These are phyloP conservation scores for Karstenula rhodostoma DNA, from an alignment of 2,329 filamentous ascomycete genomes.

Conservation along the genomic window DNA sequence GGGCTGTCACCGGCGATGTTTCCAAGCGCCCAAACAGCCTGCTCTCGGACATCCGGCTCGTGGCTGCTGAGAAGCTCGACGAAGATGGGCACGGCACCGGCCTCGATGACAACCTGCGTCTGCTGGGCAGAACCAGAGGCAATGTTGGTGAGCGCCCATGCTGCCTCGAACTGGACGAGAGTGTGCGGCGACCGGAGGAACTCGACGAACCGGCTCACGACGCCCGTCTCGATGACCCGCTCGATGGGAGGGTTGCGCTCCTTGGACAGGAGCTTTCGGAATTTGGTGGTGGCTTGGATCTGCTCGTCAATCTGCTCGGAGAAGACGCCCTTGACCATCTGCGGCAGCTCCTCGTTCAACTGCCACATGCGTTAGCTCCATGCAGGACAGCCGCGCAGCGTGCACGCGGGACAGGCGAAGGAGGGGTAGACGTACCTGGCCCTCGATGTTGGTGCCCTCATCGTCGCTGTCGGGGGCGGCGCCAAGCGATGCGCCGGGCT, in stretches of 20 bases:
- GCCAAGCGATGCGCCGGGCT: constrained; percentile 81
- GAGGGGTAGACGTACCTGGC: constrained; percentile 74
- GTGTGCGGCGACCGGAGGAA: constrained; percentile 98
- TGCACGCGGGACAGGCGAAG: constrained; percentile 4
- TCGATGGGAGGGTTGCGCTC: constrained; percentile 99
- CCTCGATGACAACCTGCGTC: constrained; percentile 98
- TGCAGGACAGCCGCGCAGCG: background rate
- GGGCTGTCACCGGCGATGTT: constrained; percentile 99
- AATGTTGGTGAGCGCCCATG: constrained; percentile 99
- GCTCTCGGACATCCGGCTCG: constrained; percentile 96
- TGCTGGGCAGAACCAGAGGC: constrained; percentile 96
- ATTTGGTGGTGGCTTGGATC: constrained; percentile 97
- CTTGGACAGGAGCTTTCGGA: constrained; percentile 96
- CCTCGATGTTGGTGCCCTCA: constrained; percentile 93
- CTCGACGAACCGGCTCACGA: constrained; percentile 96
- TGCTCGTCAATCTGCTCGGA: constrained; percentile 98
- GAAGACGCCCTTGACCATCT: constrained; percentile 98
- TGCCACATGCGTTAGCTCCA: constrained; percentile 52
- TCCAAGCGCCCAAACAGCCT: constrained; percentile 97
- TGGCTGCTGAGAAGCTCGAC: constrained; percentile 95
- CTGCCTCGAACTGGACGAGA: constrained; percentile 97
- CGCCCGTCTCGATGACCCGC: constrained; percentile 98
- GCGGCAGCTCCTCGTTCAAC: constrained; percentile 96
- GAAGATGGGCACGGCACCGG: constrained; percentile 97
- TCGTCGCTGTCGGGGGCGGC: constrained; percentile 96